Evolutionary conservation across 768 basidiomycete genomes (phyloP), one percentile per base, ranked within the genome.

Genomic region (Tylopilus felleus): DNA sequence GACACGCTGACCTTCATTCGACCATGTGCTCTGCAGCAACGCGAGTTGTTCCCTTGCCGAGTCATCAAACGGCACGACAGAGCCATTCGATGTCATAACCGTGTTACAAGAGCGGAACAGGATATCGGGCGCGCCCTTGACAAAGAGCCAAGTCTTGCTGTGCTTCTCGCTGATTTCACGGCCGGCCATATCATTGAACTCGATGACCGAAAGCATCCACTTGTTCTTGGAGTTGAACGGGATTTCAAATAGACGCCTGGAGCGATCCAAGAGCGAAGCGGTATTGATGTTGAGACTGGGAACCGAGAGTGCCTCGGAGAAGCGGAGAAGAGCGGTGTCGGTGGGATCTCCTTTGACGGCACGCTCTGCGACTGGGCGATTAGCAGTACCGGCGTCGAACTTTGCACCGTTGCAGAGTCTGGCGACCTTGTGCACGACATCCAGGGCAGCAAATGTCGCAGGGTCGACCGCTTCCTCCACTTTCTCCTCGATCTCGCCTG

Each of bases 81-180:
- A 56, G 5, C 74, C 75, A 21, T 73, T 60, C 3, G 70, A 53
- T 39, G 53, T 62, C 61, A 74, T 64, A 39, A 71, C 71, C 6
- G 46, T 55, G 6, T 64, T 70, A 53, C 79, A 80, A 17, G 65
- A 64, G 10, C 67, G 69, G 51, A 80, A 73, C 25, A 82, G 69
- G 21, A 81, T 70, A 52, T 85, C 83, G 0, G 83, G 83, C 1
- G 81, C 83, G n/a, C 82, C 82, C 64, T 84, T 83, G 63, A 76
- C 74, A 46, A 78, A 68, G 53, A 84, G 65, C 65, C 76, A 66
- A 0, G 55, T 61, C 31, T 6, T 59, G 8, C 49, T 27, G 7
- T 39, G 36, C 45, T 57, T 51, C 51, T 60, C 46, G 40, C 35
- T 41, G 17, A 55, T 47, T 2, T 58, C 43, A 22, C 56, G 47